phyloP scores from a whole-genome alignment of 257 asterid genomes.

The Jasminum sambac region DNA sequence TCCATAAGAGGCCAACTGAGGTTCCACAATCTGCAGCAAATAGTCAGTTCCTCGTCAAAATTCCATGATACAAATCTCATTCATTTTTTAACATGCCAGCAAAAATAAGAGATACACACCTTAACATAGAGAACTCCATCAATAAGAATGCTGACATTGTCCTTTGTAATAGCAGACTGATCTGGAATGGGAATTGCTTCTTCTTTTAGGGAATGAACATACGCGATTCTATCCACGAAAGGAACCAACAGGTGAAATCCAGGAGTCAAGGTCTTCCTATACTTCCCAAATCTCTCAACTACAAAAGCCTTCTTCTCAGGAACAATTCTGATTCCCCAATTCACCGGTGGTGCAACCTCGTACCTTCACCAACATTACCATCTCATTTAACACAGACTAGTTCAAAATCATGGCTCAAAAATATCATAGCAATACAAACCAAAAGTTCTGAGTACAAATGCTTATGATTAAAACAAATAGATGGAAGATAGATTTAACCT shows the following conservation, averaged over 20 bases:
- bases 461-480: not conserved
- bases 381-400: not conserved
- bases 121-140: constrained; percentile 92
- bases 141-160: constrained; percentile 75
- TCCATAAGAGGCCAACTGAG: constrained; percentile 91
- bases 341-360: constrained; percentile 55
- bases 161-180: constrained; percentile 88
- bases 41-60: not conserved
- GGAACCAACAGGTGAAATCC: constrained; percentile 85
- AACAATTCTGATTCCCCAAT: constrained; percentile 86
- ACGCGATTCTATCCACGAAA: constrained; percentile 77
- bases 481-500: not conserved
- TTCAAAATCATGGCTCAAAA: not conserved
- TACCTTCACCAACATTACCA: constrained; percentile 40
- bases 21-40: constrained; percentile 70
- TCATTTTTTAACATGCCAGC: not conserved
- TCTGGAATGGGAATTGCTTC: constrained; percentile 78
- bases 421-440: not conserved
- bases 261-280: constrained; percentile 71
- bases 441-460: not conserved
- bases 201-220: constrained; percentile 81
- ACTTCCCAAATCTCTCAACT: constrained; percentile 86
- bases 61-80: constrained; percentile 14
- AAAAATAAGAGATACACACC: constrained; percentile 31
- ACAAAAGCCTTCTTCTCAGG: constrained; percentile 87